Conservation (phyloP, 2,329 filamentous ascomycete species). For the Bipolaris zeicola region DNA sequence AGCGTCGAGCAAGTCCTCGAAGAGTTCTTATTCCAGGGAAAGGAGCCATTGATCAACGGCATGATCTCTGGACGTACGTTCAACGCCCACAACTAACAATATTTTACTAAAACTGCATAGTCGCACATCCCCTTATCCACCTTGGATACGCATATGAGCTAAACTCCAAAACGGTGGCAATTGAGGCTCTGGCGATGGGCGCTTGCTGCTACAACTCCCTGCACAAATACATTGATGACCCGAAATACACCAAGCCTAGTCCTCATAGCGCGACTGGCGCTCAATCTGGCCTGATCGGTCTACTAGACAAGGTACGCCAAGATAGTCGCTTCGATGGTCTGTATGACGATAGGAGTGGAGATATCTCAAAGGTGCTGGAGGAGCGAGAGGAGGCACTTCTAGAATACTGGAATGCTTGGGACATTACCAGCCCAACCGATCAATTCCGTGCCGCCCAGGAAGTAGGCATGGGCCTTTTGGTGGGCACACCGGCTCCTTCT, state of each 20-base stretch:
- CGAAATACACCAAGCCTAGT: conserved; percentile 70
- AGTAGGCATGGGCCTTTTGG: conserved; percentile 64
- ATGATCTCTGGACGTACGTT: conserved; percentile 76
- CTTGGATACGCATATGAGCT: conserved; percentile 93
- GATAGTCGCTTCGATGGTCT: conserved; percentile 74
- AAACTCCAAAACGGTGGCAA: conserved; percentile 80
- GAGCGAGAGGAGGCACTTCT: conserved; percentile 72
- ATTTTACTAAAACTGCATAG: conserved; percentile 51
- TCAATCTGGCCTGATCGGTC: conserved; percentile 67
- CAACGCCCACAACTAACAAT: conserved; percentile 15
- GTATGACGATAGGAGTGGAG: conserved; percentile 65
- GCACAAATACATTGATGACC: conserved; percentile 71
- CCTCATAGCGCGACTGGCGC: conserved; percentile 51
- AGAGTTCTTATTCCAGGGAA: conserved; percentile 75
- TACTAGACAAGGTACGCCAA: conserved; percentile 70
- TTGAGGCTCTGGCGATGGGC: conserved; percentile 80
- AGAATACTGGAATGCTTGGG: conserved; percentile 92
- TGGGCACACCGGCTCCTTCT: conserved; percentile 52
- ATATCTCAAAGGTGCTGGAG: conserved; percentile 71
- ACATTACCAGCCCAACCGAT: conserved; percentile 66
- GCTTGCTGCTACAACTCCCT: conserved; percentile 63
- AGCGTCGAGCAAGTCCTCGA: conserved; percentile 80
- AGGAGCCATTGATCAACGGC: conserved; percentile 79
- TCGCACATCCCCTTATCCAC: conserved; percentile 92
- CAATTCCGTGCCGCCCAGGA: conserved; percentile 75